Evolutionary conservation across 2,329 filamentous ascomycete genomes (phyloP), one percentile per base, ranked within the genome.

Genomic region (Paecilomyces fulvus): DNA sequence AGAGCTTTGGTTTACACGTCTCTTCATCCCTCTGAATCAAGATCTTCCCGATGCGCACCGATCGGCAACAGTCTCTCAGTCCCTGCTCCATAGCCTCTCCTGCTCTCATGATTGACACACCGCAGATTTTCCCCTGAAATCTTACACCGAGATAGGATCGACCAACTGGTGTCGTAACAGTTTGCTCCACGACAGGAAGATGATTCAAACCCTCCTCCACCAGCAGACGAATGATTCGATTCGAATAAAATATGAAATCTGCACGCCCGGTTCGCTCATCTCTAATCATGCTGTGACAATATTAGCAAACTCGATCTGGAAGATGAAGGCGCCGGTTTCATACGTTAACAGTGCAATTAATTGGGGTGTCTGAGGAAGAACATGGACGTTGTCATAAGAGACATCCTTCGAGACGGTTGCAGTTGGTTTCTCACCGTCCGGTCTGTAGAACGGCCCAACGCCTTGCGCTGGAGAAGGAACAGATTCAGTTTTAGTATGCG

Each of bases 201-300:
- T 99, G 94, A 74, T 99, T 99, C 55, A 99, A 80, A 3, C 94
- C 94, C 76, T 99, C 94, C 75, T 99, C 94, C 46, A 99, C 94
- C 6, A 99, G 82, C 48, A 99, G 81, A 30, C 94, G 90, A 72
- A 97, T 97, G 72, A 99, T 97, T 58, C 94, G 86, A 76, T 99
- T 99, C 49, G 92, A 96, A 78, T 97, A 96, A 77, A 99, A 99
- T 70, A 99, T 96, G 73, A 99, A 99, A 74, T 99, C 94, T 60
- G 91, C 94, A 58, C 94, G 88, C 56, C 87, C 84, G 5, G 94
- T 99, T 63, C 87, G 83, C 73, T 89, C 89, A 74, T 96, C 91
- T 65, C 94, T 88, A 70, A 99, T 97, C 83, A 96, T 96, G 60
- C 92, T 97, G 67, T 61, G 55, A 56, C 54, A 57, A 55, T 51